These are phyloP conservation scores for Penicillium freii DNA, from an alignment of 2,329 filamentous ascomycete species.

Conservation along the genomic window DNA sequence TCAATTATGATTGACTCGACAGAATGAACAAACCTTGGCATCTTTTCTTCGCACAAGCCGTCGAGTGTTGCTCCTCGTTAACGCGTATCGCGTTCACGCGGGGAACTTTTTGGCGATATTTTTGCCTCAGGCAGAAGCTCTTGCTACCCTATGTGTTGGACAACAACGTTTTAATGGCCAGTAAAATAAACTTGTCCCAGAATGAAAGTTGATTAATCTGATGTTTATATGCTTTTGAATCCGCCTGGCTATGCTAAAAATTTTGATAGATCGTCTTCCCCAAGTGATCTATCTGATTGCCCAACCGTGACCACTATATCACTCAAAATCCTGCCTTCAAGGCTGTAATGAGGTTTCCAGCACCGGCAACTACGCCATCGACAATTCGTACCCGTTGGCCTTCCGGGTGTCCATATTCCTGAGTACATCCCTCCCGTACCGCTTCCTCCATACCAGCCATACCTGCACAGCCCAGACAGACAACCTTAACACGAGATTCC, in stretches of 20 bases:
- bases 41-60: slow-evolving; percentile 32
- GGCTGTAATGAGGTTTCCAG: slow-evolving; percentile 36
- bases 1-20: neutral
- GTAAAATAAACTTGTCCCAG: neutral
- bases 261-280: neutral
- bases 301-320: neutral
- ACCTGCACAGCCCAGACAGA: slow-evolving; percentile 85
- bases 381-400: slow-evolving; percentile 66
- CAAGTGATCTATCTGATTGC: neutral
- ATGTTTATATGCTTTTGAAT: neutral
- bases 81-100: slow-evolving; percentile 40
- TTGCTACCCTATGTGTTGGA: neutral
- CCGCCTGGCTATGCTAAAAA: neutral
- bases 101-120: slow-evolving; percentile 29
- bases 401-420: slow-evolving; percentile 60
- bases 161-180: slow-evolving; percentile 1
- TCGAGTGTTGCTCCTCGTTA: slow-evolving; percentile 26
- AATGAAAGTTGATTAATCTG: neutral
- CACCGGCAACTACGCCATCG: slow-evolving; percentile 59
- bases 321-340: slow-evolving; percentile 39
- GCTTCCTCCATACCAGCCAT: slow-evolving; percentile 83
- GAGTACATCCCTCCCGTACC: slow-evolving; percentile 67
- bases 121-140: slow-evolving; percentile 29
- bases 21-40: slow-evolving; percentile 37
- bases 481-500: slow-evolving; percentile 56